Conservation (phyloP, 2,329 filamentous ascomycete genomes). For the Cladorrhinum sp. region DNA sequence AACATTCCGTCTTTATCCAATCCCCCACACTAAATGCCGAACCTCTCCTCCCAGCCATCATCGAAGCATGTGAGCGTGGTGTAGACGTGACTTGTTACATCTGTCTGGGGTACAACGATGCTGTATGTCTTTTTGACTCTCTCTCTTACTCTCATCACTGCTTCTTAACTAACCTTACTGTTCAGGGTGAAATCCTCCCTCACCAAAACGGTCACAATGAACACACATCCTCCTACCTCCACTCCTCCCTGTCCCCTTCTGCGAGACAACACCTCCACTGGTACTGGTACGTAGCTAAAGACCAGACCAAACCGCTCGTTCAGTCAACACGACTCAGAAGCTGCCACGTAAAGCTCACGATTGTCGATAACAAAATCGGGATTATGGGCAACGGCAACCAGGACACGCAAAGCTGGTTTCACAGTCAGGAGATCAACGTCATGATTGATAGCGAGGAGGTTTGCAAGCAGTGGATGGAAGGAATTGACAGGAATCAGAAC, state of each 20-base stretch:
- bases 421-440: constrained; percentile 74
- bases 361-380: constrained; percentile 65
- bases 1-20: constrained; percentile 68
- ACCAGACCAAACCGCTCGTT: constrained; percentile 65
- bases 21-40: constrained; percentile 73
- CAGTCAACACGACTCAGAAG: constrained; percentile 63
- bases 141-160: constrained; percentile 7
- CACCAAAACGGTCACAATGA: constrained; percentile 29
- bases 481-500: constrained; percentile 55
- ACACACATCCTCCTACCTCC: constrained; percentile 45
- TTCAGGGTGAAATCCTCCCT: constrained; percentile 70
- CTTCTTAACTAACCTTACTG: background rate
- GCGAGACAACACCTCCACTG: constrained; percentile 55
- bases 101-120: constrained; percentile 76
- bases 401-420: constrained; percentile 77
- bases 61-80: constrained; percentile 63
- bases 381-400: constrained; percentile 77
- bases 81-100: constrained; percentile 68
- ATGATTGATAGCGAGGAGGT: constrained; percentile 65
- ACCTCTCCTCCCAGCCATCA: constrained; percentile 61
- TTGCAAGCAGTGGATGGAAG: constrained; percentile 62
- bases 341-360: constrained; percentile 76
- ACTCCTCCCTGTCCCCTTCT: constrained; percentile 48
- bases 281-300: constrained; percentile 71
- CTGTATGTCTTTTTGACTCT: constrained; percentile 36